These are phyloP conservation scores for Prunus persica DNA, from an alignment of 306 rosid species.

Conservation along the genomic window DNA sequence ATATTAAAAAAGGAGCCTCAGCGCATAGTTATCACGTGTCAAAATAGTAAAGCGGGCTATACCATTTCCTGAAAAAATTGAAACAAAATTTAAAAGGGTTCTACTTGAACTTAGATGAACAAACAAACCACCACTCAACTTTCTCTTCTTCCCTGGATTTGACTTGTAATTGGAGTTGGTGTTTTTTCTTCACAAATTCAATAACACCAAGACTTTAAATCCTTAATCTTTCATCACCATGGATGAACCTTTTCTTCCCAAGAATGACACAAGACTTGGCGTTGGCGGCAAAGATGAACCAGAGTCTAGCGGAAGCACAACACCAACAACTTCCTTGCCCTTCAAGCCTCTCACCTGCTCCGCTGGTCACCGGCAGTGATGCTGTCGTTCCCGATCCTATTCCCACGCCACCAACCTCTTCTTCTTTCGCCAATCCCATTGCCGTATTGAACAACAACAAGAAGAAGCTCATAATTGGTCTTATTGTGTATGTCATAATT, in stretches of 20 bases:
- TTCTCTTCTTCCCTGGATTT: not conserved
- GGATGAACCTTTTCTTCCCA: conserved; percentile 47
- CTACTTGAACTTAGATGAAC: not conserved
- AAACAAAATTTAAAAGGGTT: not conserved
- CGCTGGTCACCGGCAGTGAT: conserved; percentile 29
- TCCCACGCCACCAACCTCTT: conserved; percentile 22
- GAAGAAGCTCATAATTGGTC: conserved; percentile 28
- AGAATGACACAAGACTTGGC: not conserved
- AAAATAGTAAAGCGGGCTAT: too few relatives aligned
- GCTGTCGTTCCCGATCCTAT: conserved; percentile 20
- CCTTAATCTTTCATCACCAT: conserved; percentile 16
- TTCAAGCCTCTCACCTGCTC: conserved; percentile 9
- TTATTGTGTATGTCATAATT: conserved; percentile 36
- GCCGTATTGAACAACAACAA: conserved; percentile 37
- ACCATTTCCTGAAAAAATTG: too few relatives aligned
- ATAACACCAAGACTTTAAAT: not conserved
- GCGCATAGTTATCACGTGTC: too few relatives aligned
- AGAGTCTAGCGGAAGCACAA: conserved; percentile 2
- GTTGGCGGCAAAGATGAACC: conserved; percentile 17
- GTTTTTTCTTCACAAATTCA: not conserved
- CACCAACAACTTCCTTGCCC: conserved; percentile 16
- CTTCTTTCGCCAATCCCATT: conserved; percentile 38
- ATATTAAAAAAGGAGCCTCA: too few relatives aligned
- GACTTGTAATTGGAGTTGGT: conserved; percentile 19
- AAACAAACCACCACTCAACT: not conserved